Conservation (phyloP, 2,329 filamentous ascomycete genomes). For the Pseudogymnoascus pannorum region DNA sequence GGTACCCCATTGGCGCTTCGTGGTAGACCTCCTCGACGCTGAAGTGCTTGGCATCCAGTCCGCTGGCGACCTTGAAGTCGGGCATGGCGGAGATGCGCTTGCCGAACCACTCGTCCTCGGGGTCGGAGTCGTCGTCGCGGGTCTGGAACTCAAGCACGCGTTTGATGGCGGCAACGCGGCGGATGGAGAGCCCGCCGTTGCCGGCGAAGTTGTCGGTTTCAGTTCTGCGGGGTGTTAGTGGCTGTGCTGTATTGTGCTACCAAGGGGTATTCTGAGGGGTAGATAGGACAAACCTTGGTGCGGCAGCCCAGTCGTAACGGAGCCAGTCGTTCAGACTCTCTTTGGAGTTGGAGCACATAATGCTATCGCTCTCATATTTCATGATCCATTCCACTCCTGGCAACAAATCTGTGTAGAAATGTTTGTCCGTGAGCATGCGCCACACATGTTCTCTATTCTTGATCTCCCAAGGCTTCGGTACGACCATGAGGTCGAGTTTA, state of each 20-base stretch:
- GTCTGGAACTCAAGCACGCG: slow-evolving; percentile 42
- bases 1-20: slow-evolving; percentile 47
- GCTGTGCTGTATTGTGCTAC: too few relatives aligned
- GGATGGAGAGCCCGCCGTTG: slow-evolving; percentile 47
- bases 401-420: slow-evolving; percentile 46
- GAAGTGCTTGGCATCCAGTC: slow-evolving; percentile 34
- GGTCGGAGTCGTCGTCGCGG: slow-evolving; percentile 42
- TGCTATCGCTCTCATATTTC: slow-evolving; percentile 48
- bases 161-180: slow-evolving; percentile 44
- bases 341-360: slow-evolving; percentile 48
- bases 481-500: slow-evolving; percentile 43
- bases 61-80: slow-evolving; percentile 40
- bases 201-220: slow-evolving; percentile 40
- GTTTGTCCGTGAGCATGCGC: slow-evolving; percentile 41
- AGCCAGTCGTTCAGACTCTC: slow-evolving; percentile 46
- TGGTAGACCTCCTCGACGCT: slow-evolving; percentile 44
- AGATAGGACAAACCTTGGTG: slow-evolving; percentile 36
- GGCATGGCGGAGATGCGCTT: slow-evolving; percentile 41
- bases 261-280: neutral
- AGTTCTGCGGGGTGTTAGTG: slow-evolving; percentile 24
- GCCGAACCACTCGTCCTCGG: slow-evolving; percentile 51
- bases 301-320: slow-evolving; percentile 47
- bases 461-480: slow-evolving; percentile 42
- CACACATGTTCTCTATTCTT: slow-evolving; percentile 40
- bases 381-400: slow-evolving; percentile 46